phyloP scores from a whole-genome alignment of 2,329 filamentous ascomycete genomes.

The Rhexocercosporidium sp. region DNA sequence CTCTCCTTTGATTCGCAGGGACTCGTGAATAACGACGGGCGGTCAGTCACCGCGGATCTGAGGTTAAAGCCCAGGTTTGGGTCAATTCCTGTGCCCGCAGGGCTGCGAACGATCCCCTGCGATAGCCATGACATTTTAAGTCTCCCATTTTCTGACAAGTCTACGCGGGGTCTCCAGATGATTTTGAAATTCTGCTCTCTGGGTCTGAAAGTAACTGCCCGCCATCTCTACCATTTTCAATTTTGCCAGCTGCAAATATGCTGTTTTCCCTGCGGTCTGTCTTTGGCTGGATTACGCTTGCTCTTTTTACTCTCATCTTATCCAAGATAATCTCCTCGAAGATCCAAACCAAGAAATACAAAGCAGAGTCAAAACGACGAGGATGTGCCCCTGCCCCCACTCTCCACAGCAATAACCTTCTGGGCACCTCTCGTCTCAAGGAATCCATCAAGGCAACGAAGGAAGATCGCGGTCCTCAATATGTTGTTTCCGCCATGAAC shows the following conservation, averaged over 20 bases:
- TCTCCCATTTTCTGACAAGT: background rate
- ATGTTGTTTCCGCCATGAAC: conserved; percentile 42
- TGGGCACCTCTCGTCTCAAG: conserved; percentile 41
- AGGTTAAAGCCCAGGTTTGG: too few species aligned
- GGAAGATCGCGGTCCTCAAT: conserved; percentile 44
- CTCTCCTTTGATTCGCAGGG: background rate
- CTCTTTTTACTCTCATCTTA: conserved; percentile 27
- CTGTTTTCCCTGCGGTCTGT: background rate
- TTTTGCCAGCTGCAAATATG: background rate
- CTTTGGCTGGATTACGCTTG: background rate
- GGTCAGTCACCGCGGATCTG: background rate
- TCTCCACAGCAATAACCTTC: conserved; percentile 42
- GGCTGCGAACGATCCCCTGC: background rate
- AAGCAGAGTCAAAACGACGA: conserved; percentile 38
- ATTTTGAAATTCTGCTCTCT: background rate
- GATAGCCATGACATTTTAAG: background rate
- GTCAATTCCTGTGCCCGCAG: background rate
- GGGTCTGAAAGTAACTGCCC: background rate
- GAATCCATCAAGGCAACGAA: conserved; percentile 44
- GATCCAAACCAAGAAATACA: conserved; percentile 36
- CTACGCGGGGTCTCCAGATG: background rate
- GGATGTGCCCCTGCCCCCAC: conserved; percentile 42
- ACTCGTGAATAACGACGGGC: background rate
- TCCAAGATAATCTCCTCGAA: conserved; percentile 39
- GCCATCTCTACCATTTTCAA: background rate